Evolutionary conservation across 2,329 filamentous ascomycete genomes (phyloP), one percentile per base, ranked within the genome.

Genomic region (Botrytis hyacinthi): DNA sequence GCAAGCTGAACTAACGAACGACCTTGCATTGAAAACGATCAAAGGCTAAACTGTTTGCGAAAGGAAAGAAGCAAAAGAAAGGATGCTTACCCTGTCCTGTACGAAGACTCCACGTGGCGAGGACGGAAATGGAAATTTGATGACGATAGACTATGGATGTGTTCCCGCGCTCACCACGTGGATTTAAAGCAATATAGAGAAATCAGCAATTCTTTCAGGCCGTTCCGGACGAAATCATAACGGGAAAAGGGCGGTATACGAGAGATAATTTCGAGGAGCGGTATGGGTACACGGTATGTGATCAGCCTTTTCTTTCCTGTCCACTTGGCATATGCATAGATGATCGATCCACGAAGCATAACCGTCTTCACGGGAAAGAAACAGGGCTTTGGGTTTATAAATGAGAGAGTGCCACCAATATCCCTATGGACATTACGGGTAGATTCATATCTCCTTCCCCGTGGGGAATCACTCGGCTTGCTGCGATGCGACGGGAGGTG

Each of bases 301-400:
- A 32, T 68, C 65, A 68, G 46, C 66, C 66, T 57, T 68, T 42
- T 57, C 66, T 42, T 57, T 68, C 66, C 48, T 68, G 35, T 32
- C 48, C n/a, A 57, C 48, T 68, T 68, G 66, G 66, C 66, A 68
- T 68, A 20, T 68, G 66, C 66, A 68, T 57, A 42, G 63, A n/a
- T 66, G 48, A 57, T 68, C 18, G 54, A 42, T 68, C 46, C 51
- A 40, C 26, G 46, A 67, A 54, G 35, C 46, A 68, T 57, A 68
- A 68, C n/a, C 48, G 66, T 68, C 66, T 57, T 12, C 48, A 42
- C 48, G 48, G 48, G 48, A 57, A 12, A 57, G 32, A 9, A 57
- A 68, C 48, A 68, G 26, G 48, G 48, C 48, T 57, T 57, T 68
- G 26, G 26, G 2, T 29, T 54, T 14, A 18, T 40, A n/a, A n/a